Percentiles rank a stretch among this genome's conserved stretches.
phyloP scores from a whole-genome alignment of 2,329 filamentous ascomycete species.

The Drechmeria coniospora region DNA sequence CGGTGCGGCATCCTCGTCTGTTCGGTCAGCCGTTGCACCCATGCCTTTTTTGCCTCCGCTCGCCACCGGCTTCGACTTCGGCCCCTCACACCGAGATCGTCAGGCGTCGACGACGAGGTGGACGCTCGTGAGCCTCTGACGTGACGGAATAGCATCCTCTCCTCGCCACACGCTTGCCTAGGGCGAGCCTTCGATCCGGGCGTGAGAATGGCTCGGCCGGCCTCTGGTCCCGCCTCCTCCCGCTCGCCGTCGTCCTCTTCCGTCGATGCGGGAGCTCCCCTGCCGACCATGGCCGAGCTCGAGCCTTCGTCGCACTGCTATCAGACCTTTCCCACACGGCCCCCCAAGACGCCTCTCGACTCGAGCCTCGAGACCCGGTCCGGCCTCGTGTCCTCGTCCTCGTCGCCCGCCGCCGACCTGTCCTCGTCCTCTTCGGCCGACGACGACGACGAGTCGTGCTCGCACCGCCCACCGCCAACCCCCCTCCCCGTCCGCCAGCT shows the following conservation, averaged over 20 bases:
- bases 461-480: too few species aligned
- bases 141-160: too few species aligned
- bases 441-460: constrained; percentile 25
- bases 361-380: constrained; percentile 11
- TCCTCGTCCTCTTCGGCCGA: constrained; percentile 14
- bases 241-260: constrained; percentile 26
- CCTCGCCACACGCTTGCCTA: too few species aligned
- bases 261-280: constrained; percentile 36
- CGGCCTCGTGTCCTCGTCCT: constrained; percentile 5
- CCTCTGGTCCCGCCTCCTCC: constrained; percentile 4
- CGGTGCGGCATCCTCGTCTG: too few species aligned
- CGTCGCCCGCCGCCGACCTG: constrained; percentile 14
- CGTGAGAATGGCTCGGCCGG: constrained; percentile 8
- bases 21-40: too few species aligned
- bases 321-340: constrained; percentile 66
- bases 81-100: too few species aligned
- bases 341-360: constrained; percentile 49
- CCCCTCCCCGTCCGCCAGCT: constrained; percentile 76
- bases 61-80: too few species aligned
- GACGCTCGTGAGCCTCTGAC: too few species aligned
- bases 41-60: too few species aligned
- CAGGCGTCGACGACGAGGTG: too few species aligned
- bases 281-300: constrained; percentile 20
- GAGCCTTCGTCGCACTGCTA: constrained; percentile 43
- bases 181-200: background rate